Percentiles rank a stretch among this genome's conserved stretches.
Conservation (phyloP, 208 protist species). For the Wallacemonas sp. region DNA sequence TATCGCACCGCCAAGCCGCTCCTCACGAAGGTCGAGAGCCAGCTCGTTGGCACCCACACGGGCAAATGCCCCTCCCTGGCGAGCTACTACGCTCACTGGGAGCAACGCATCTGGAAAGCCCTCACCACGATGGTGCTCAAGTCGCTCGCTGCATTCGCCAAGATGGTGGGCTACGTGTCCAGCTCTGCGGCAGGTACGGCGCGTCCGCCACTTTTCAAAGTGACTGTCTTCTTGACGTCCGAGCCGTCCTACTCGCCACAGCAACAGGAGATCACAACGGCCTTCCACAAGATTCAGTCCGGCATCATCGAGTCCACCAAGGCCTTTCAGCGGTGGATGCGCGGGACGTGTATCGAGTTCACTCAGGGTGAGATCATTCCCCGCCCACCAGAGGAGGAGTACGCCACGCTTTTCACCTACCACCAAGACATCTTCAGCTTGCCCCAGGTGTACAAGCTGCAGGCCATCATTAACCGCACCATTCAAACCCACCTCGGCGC, state of each 20-base stretch:
- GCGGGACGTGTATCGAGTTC: constrained; percentile 95
- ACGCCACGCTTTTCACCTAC: constrained; percentile 92
- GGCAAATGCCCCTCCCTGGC: constrained; percentile 87
- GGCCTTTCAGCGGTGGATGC: constrained; percentile 95
- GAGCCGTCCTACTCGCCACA: constrained; percentile 93
- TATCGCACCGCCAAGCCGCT: constrained; percentile 94
- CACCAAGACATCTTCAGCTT: constrained; percentile 93
- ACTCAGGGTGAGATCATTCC: constrained; percentile 90
- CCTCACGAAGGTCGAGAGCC: constrained; percentile 95
- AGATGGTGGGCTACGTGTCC: constrained; percentile 82
- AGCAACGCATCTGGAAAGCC: constrained; percentile 93
- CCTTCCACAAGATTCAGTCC: constrained; percentile 91
- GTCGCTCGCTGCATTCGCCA: constrained; percentile 84
- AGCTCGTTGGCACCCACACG: constrained; percentile 90
- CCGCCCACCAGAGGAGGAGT: constrained; percentile 76
- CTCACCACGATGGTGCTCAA: constrained; percentile 90
- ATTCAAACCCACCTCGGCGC: constrained; percentile 92
- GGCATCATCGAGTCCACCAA: constrained; percentile 94
- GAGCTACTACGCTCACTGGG: constrained; percentile 97
- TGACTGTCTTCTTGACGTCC: constrained; percentile 90
- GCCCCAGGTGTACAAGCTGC: constrained; percentile 87
- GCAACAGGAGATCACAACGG: constrained; percentile 92
- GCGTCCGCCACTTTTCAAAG: constrained; percentile 91
- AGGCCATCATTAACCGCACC: constrained; percentile 87
- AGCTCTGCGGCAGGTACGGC: constrained; percentile 10